Conservation (phyloP, 352 stramenopile genomes). For the Phytophthora crassamura region DNA sequence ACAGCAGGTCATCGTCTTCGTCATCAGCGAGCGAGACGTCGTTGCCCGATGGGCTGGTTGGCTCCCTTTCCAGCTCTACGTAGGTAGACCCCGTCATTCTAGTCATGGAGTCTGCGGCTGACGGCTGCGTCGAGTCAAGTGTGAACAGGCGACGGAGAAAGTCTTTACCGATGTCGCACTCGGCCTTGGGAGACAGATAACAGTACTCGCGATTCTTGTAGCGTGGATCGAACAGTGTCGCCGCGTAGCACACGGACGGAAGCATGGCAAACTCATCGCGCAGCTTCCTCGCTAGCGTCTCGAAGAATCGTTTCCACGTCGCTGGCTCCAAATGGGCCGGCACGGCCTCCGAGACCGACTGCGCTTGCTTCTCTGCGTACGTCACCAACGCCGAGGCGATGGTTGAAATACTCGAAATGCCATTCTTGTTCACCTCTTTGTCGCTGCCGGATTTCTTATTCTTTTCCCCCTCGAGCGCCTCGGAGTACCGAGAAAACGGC, state of each 20-base stretch:
- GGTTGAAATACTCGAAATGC: conserved; percentile 80
- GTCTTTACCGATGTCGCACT: conserved; percentile 59
- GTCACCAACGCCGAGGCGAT: conserved; percentile 72
- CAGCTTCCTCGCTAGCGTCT: conserved; percentile 56
- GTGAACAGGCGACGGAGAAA: conserved; percentile 68
- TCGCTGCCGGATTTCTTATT: conserved; percentile 78
- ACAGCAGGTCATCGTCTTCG: conserved; percentile 78
- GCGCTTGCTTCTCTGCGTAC: conserved; percentile 72
- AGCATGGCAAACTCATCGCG: conserved; percentile 61
- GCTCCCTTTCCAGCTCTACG: conserved; percentile 37
- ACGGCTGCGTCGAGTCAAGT: conserved; percentile 28
- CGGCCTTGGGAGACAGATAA: conserved; percentile 64
- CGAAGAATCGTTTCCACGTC: conserved; percentile 73
- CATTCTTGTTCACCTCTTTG: conserved; percentile 76
- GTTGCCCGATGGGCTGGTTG: conserved; percentile 17
- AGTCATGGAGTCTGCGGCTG: conserved; percentile 23
- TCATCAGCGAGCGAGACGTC: conserved; percentile 47
- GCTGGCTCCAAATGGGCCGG: conserved; percentile 46
- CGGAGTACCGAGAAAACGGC: conserved; percentile 73
- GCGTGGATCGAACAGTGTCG: conserved; percentile 77
- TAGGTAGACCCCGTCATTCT: conserved; percentile 34
- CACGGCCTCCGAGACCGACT: conserved; percentile 29
- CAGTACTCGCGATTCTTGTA: conserved; percentile 88
- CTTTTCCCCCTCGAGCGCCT: conserved; percentile 78
- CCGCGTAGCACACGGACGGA: conserved; percentile 66